A percentile compares a stretch with the other conserved stretches of the same genome.
These are phyloP conservation scores for Exophiala bonariae DNA, from an alignment of 2,329 filamentous ascomycete species.

Conservation along the genomic window DNA sequence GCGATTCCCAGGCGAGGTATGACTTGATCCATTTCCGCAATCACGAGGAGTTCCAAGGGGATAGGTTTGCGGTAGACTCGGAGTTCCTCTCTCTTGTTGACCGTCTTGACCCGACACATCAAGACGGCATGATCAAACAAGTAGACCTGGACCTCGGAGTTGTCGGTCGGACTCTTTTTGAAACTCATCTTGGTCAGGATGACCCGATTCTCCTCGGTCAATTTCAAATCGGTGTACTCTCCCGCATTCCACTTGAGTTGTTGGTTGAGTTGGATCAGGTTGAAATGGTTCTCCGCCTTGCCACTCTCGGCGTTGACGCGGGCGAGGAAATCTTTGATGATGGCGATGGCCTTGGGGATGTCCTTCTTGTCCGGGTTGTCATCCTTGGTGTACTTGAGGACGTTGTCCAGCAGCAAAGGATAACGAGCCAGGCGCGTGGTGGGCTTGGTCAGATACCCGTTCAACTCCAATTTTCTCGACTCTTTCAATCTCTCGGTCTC, in stretches of 20 bases:
- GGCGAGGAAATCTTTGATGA: slow-evolving; percentile 83
- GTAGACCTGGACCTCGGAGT: slow-evolving; percentile 87
- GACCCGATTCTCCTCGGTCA: slow-evolving; percentile 90
- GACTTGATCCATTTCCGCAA: slow-evolving; percentile 96
- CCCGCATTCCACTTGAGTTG: slow-evolving; percentile 87
- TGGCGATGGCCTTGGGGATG: slow-evolving; percentile 81
- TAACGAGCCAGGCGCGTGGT: slow-evolving; percentile 94
- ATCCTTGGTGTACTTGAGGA: slow-evolving; percentile 86
- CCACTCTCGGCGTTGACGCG: slow-evolving; percentile 93
- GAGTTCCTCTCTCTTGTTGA: slow-evolving; percentile 90
- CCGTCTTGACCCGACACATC: slow-evolving; percentile 84
- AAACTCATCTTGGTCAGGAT: slow-evolving; percentile 91
- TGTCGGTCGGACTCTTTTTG: slow-evolving; percentile 89
- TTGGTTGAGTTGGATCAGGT: slow-evolving; percentile 85
- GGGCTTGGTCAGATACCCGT: slow-evolving; percentile 96
- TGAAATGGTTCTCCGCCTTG: slow-evolving; percentile 97
- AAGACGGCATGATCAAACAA: slow-evolving; percentile 95
- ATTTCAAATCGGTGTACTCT: slow-evolving; percentile 88
- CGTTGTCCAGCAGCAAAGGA: slow-evolving; percentile 85
- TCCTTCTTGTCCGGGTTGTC: slow-evolving; percentile 88
- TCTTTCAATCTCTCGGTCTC: slow-evolving; percentile 96
- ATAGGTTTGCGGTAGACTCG: slow-evolving; percentile 96
- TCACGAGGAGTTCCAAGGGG: slow-evolving; percentile 86
- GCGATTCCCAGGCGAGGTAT: slow-evolving; percentile 76
- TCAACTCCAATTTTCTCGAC: slow-evolving; percentile 92